Base-by-base conservation (phyloP, 2,329 filamentous ascomycete species). In the Lecanicillium sp. region DNA sequence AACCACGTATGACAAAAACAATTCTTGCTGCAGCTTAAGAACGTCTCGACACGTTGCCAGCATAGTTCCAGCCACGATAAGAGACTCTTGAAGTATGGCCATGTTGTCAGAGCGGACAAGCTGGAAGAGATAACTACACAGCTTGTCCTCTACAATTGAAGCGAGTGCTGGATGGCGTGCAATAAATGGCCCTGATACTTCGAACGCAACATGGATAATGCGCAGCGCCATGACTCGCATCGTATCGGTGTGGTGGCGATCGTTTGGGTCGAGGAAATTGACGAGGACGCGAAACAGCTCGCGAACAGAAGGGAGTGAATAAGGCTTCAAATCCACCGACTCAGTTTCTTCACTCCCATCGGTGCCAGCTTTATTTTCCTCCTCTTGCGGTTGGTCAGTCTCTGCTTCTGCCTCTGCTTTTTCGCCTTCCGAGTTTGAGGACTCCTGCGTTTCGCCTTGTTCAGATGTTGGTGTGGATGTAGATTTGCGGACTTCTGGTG, bases 141-240 rank as follows among this genome's bases (percentile, higher is more conserved):
- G 69, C 17, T 88, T 86, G 58, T 98, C 90, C 58, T 95, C 88
- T 1, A 92, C 92, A 40, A 98, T 75, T 4, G 75, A 78, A 9
- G 90, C 89, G 37, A 98, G 67, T 42, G 84, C 86, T 5, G 90
- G 89, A 57, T 98, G 92, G 46, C 85, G 84, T 35, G 89, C 86
- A 55, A 98, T 95, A 7, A 89, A 94, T 4, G 92, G 90, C 0
- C 92, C 92, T 2, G 92, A 88, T 42, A 98, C 90, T 62, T 98
- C 92, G 16, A 98, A 74, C 2, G 92, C 92, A 32, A 98, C 92
- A 58, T 98, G 92, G 40, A 98, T 92, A 46, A 98, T 96, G 31
- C 92, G 80, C 48, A 98, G 66, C 14, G 92, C 92, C 89, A 98
- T 98, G 29, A 98, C 87, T 50, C 90, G 79, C 83, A 96, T 92